phyloP scores from a whole-genome alignment of 495 filamentous ascomycete species.

The Podospora anserina region DNA sequence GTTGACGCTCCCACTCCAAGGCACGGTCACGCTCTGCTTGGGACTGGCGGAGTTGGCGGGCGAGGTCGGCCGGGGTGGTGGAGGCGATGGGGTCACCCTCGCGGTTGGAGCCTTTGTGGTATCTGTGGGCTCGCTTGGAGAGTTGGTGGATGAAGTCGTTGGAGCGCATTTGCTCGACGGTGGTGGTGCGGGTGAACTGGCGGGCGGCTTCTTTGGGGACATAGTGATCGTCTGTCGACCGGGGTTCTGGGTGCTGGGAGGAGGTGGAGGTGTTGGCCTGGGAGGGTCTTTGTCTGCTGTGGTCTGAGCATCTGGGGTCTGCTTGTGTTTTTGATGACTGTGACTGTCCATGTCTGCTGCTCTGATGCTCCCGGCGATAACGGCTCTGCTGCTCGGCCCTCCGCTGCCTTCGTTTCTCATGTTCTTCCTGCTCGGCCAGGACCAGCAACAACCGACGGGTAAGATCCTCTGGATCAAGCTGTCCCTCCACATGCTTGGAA shows the following conservation, averaged over 20 bases:
- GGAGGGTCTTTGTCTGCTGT: not conserved
- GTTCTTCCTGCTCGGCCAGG: conserved; percentile 42
- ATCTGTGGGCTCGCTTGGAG: conserved; percentile 36
- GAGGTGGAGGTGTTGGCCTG: conserved; percentile 15
- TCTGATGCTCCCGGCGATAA: not conserved
- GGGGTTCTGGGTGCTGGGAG: conserved; percentile 5
- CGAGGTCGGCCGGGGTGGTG: conserved; percentile 17
- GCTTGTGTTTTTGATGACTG: not conserved
- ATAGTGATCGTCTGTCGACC: conserved; percentile 32
- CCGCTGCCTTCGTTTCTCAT: conserved; percentile 19
- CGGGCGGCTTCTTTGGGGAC: conserved; percentile 47
- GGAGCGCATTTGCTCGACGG: conserved; percentile 37
- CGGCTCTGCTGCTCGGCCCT: conserved; percentile 3
- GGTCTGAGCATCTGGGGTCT: not conserved
- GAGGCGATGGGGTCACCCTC: not conserved
- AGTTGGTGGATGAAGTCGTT: conserved; percentile 29
- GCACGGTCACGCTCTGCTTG: conserved; percentile 25
- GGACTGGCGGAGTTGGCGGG: conserved; percentile 17
- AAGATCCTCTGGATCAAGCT: conserved; percentile 52
- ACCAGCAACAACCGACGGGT: conserved; percentile 44
- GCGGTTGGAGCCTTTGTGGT: conserved; percentile 17
- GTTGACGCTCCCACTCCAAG: conserved; percentile 20
- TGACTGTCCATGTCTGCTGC: conserved; percentile 10
- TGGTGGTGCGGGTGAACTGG: conserved; percentile 49
- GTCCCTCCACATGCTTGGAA: conserved; percentile 29